These are phyloP conservation scores for Verticillium dahliae DNA, from an alignment of 2,329 filamentous ascomycete genomes.

Conservation along the genomic window DNA sequence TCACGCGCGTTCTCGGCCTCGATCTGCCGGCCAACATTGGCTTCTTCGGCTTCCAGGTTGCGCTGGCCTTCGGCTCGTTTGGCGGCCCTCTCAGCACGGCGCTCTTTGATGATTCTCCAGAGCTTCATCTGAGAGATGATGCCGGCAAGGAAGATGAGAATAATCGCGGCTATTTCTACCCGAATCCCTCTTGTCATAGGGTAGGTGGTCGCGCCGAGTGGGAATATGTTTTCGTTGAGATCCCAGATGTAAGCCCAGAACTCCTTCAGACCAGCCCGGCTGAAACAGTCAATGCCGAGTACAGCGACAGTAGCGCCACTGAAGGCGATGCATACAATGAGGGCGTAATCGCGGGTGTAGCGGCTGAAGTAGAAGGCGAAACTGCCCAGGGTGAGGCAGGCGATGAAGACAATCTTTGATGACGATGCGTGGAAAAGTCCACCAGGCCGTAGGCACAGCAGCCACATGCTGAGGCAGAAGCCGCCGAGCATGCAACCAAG, in stretches of 20 bases:
- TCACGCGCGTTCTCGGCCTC: constrained; percentile 57
- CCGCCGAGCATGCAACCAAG: constrained; percentile 84
- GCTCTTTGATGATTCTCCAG: constrained; percentile 72
- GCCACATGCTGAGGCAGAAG: constrained; percentile 85
- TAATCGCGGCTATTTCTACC: constrained; percentile 72
- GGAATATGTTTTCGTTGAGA: constrained; percentile 75
- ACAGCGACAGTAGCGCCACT: constrained; percentile 72
- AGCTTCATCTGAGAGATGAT: constrained; percentile 79
- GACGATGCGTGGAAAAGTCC: constrained; percentile 62
- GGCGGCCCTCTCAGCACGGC: constrained; percentile 45
- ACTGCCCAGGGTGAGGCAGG: constrained; percentile 58
- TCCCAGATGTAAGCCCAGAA: constrained; percentile 93
- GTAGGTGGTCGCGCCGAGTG: constrained; percentile 68
- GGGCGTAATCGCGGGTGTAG: constrained; percentile 68
- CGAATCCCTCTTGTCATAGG: constrained; percentile 80
- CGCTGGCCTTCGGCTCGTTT: constrained; percentile 42
- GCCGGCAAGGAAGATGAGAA: constrained; percentile 69
- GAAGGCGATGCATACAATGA: constrained; percentile 74
- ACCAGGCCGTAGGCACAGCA: constrained; percentile 69
- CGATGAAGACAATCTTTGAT: constrained; percentile 66
- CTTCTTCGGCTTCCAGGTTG: constrained; percentile 58
- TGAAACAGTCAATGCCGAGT: constrained; percentile 87
- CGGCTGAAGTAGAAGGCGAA: constrained; percentile 75
- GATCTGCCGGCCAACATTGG: constrained; percentile 60
- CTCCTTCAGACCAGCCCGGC: constrained; percentile 83